Evolutionary conservation across 2,329 filamentous ascomycete genomes (phyloP), one percentile per base, ranked within the genome.

Genomic region (Seiridium unicorne): DNA sequence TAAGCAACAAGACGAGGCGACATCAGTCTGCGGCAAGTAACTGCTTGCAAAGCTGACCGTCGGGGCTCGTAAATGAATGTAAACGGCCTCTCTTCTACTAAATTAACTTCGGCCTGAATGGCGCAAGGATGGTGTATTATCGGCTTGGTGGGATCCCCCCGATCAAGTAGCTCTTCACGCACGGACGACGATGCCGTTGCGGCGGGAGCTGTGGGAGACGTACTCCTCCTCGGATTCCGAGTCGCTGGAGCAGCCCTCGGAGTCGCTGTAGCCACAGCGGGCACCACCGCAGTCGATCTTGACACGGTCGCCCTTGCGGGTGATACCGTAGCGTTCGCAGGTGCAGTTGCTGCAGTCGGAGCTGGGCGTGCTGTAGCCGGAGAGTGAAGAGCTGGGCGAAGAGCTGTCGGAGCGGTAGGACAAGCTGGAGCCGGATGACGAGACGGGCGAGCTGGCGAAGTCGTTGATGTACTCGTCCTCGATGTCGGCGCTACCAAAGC

Each of bases 281-380:
- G 88, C 82, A 68, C 94, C 94, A 69, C 93, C 93, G 73, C 94
- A 98, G 85, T 97, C 93, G 76, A 97, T 88, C 85, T 94, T 95
- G 84, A 98, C 90, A 71, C 93, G 89, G 77, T 96, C 90, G 73
- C 93, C 93, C 76, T 89, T 89, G 79, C 93, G 91, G 65, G 93
- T 97, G 82, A 98, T 96, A 69, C 93, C 94, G 81, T 95, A 97
- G 80, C 93, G 91, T 77, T 97, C 92, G 80, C 94, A 98, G 65
- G 89, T 93, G 87, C 95, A 98, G 74, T 84, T 85, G 71, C 84
- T 89, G 78, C 87, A 88, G 71, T 90, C 90, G 57, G 90, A 92
- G 77, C 83, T 84, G 64, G 90, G 90, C 63, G 88, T 91, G 82
- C 91, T 92, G 76, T 92, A 93, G 68, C 89, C 90, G 59, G 89